Percentiles rank a stretch among this genome's conserved stretches.
phyloP scores from a whole-genome alignment of 306 rosid genomes.

The Trichosanthes cucumerina region DNA sequence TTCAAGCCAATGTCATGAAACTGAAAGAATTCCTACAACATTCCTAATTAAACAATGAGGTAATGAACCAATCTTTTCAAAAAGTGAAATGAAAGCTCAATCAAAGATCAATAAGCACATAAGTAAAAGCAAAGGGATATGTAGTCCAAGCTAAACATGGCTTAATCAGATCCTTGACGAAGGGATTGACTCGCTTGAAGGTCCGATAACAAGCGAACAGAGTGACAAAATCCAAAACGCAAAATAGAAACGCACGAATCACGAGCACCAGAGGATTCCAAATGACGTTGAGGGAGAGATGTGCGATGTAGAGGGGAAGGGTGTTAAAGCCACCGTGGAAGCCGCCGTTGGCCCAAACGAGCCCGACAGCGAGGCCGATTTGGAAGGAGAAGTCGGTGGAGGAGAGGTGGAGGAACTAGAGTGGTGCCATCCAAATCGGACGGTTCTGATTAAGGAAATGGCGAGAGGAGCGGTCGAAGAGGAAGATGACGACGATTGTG shows the following conservation, averaged over 20 bases:
- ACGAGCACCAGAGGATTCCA: slow-evolving; percentile 63
- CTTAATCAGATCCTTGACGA: slow-evolving; percentile 43
- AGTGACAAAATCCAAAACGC: slow-evolving; percentile 28
- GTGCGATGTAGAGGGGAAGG: slow-evolving; percentile 34
- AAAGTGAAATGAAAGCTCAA: not conserved
- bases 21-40: not conserved
- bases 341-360: slow-evolving; percentile 77
- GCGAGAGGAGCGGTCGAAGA: slow-evolving; percentile 32
- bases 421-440: slow-evolving; percentile 51
- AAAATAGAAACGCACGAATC: slow-evolving; percentile 21
- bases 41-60: not conserved
- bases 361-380: slow-evolving; percentile 64
- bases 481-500: slow-evolving; percentile 20
- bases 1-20: too few species aligned
- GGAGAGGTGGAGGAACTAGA: slow-evolving; percentile 49
- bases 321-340: slow-evolving; percentile 31
- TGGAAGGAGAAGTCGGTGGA: slow-evolving; percentile 33
- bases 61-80: not conserved
- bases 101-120: slow-evolving; percentile 24
- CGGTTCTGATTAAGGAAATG: slow-evolving; percentile 19
- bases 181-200: slow-evolving; percentile 40
- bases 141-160: slow-evolving; percentile 35
- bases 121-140: slow-evolving; percentile 28
- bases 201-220: slow-evolving; percentile 28
- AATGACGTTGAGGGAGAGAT: slow-evolving; percentile 27